These are phyloP conservation scores for Apiotrichum mycotoxinovorans DNA, from an alignment of 1,284 basidiomycete genomes.

Conservation along the genomic window DNA sequence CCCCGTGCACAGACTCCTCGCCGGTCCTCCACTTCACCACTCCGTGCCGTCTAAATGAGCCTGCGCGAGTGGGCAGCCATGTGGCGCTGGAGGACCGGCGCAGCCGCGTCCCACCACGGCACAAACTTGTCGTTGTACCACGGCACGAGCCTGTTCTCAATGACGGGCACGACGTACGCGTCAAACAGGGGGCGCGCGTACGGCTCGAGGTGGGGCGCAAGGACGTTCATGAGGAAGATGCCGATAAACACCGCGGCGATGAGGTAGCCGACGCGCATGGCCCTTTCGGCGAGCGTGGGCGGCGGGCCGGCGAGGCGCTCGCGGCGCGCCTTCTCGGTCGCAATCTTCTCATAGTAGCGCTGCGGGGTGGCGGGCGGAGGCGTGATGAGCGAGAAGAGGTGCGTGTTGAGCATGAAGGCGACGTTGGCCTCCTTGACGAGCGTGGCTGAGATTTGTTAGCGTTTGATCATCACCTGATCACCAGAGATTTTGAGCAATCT, in stretches of 20 bases:
- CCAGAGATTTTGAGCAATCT: too few species aligned
- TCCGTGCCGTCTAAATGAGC: too few species aligned
- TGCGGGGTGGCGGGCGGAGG: conserved; percentile 17
- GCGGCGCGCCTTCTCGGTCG: conserved; percentile 14
- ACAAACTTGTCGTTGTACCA: neutral
- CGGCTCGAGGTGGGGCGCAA: conserved; percentile 2
- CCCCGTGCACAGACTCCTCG: too few species aligned
- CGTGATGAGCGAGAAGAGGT: conserved; percentile 59
- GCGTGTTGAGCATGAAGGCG: conserved; percentile 66
- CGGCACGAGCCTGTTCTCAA: neutral
- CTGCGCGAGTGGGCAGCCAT: neutral
- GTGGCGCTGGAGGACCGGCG: neutral
- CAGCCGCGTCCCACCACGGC: conserved; percentile 1
- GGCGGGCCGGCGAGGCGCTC: conserved; percentile 5
- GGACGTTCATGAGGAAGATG: conserved; percentile 1
- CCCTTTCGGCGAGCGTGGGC: neutral
- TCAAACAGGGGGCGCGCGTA: neutral
- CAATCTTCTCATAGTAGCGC: conserved; percentile 24
- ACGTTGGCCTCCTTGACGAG: conserved; percentile 63
- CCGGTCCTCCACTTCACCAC: too few species aligned
- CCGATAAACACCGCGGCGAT: conserved; percentile 2
- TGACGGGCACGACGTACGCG: neutral
- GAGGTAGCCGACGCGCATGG: conserved; percentile 1
- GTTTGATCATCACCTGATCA: conserved; percentile 4
- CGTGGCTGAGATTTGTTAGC: conserved; percentile 39